Evolutionary conservation across 2,329 filamentous ascomycete species (phyloP), one percentile per base, ranked within the genome.

Genomic region (Remersonia thermophila): DNA sequence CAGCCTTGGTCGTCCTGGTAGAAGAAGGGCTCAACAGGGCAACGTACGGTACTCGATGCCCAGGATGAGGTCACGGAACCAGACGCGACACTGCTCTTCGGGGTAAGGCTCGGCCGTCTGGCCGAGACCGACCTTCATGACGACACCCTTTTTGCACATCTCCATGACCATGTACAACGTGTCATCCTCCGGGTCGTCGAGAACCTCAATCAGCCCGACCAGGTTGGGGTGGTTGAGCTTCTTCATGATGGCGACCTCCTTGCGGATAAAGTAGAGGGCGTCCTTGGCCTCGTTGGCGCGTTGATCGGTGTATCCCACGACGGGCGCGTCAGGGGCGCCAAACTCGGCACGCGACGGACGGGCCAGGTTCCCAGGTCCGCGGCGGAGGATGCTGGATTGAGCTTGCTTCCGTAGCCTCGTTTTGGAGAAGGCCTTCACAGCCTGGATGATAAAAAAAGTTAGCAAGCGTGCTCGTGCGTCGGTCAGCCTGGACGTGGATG

Each of bases 221-320:
- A 98, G 66, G 53, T 96, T 98, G 18, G 78, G 80, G 53, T 98
- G 91, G 53, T 95, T 79, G 32, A 96, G 70, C 61, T 96, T 96
- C 67, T 96, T 98, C 87, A 98, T 96, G 54, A 96, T 93, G 40
- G 91, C 91, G 51, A 96, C 91, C 59, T 98, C 91, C 57, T 94
- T 83, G 42, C 86, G 82, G 56, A 98, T 96, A 41, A 96, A 65
- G 51, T 83, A 83, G 10, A 96, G 66, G 0, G 89, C 75, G 51
- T 78, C 74, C 17, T 66, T 65, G 47, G 79, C 80, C 54, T 82
- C 79, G 30, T 70, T 69, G 31, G 66, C 62, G 42, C 70, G 64
- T 39, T 67, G 59, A 23, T 53, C 51, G 17, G 55, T 52, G 16
- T 61, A 51, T 36, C 46, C 43, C 18, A 38, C 27, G 14, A 35